A percentile compares a stretch with the other conserved stretches of the same genome.
These are phyloP conservation scores for Claviceps capensis DNA, from an alignment of 2,329 filamentous ascomycete species.

Conservation along the genomic window DNA sequence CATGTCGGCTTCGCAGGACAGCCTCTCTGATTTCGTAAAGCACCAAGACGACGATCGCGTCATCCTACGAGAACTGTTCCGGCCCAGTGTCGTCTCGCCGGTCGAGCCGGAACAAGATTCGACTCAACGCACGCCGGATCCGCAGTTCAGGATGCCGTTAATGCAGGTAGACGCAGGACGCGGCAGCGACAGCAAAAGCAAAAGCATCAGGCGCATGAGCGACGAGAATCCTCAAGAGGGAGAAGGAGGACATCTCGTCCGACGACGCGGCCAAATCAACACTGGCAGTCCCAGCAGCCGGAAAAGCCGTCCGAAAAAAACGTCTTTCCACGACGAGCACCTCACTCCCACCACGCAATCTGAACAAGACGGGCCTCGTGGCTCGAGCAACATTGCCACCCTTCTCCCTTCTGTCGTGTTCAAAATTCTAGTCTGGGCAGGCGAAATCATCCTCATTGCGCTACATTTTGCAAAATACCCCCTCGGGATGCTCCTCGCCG, in stretches of 20 bases:
- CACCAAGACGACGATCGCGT: conserved; percentile 42
- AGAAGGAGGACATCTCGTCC: conserved; percentile 15
- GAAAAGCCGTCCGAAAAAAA: conserved; percentile 7
- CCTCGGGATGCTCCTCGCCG: conserved; percentile 45
- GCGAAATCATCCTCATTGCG: conserved; percentile 43
- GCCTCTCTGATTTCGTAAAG: conserved; percentile 38
- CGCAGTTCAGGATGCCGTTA: conserved; percentile 40
- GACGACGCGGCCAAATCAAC: conserved; percentile 12
- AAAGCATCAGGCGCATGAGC: conserved; percentile 17
- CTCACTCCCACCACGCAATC: conserved; percentile 6
- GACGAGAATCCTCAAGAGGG: conserved; percentile 8
- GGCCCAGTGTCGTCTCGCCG: conserved; percentile 35
- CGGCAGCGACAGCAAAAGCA: conserved; percentile 13
- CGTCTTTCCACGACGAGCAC: conserved; percentile 6
- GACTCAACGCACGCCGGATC: conserved; percentile 28
- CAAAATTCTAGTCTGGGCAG: conserved; percentile 31
- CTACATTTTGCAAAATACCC: conserved; percentile 51
- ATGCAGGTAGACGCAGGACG: conserved; percentile 26
- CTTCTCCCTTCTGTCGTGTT: conserved; percentile 25
- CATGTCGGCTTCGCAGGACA: conserved; percentile 38
- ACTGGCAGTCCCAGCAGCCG: conserved; percentile 14
- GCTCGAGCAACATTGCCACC: conserved; percentile 16
- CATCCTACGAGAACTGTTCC: conserved; percentile 40
- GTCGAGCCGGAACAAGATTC: conserved; percentile 13
- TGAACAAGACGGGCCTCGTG: too few relatives aligned